phyloP scores from a whole-genome alignment of 257 asterid genomes.

The Fraxinus cuspidata region DNA sequence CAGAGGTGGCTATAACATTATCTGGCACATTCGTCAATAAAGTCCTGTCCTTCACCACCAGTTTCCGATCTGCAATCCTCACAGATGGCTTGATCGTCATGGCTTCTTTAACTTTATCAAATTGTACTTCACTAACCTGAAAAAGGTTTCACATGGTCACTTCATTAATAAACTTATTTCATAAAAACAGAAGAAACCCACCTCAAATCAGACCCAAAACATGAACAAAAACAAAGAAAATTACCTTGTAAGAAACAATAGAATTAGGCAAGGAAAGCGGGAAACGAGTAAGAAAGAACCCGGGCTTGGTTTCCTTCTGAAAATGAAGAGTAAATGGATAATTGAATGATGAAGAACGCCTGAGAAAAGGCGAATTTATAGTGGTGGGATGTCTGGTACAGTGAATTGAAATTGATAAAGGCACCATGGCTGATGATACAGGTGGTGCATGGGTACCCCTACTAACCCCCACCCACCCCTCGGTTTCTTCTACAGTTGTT shows the following conservation, averaged over 20 bases:
- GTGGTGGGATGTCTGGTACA: background rate
- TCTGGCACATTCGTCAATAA: constrained; percentile 15
- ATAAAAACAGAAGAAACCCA: background rate
- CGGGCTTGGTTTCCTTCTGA: background rate
- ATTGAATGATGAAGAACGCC: constrained; percentile 1
- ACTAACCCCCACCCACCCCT: background rate
- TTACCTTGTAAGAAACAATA: background rate
- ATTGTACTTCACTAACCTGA: background rate
- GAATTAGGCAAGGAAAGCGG: background rate
- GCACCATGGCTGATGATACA: constrained; percentile 23
- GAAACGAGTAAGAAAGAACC: constrained; percentile 1
- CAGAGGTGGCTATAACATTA: constrained; percentile 12
- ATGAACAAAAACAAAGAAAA: background rate
- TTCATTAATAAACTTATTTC: background rate
- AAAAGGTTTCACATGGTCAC: background rate
- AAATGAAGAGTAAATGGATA: background rate
- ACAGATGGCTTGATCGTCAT: constrained; percentile 14
- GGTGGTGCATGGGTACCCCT: background rate
- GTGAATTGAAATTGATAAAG: background rate
- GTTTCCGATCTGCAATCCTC: constrained; percentile 6
- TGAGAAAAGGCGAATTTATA: constrained; percentile 30
- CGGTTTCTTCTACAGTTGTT: constrained; percentile 4
- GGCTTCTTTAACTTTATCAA: background rate
- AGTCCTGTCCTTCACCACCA: constrained; percentile 17
- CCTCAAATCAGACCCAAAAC: background rate